Conservation (phyloP, 805 yeast genomes). For the Wickerhamomyces silvicola region DNA sequence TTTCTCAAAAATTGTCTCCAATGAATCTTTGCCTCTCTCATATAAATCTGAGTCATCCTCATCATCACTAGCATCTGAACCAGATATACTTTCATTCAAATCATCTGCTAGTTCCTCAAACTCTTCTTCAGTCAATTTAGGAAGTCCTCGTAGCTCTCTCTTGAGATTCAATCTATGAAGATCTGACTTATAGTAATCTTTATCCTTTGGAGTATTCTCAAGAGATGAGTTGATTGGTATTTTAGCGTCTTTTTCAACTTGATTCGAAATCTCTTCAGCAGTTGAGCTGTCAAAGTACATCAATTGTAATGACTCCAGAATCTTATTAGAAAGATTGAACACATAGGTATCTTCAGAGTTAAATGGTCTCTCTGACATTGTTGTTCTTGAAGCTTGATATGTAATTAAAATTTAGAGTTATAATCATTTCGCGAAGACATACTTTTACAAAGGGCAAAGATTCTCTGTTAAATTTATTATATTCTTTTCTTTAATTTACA, state of each 20-base stretch:
- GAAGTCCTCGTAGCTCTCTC: slow-evolving; percentile 39
- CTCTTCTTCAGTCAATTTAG: slow-evolving; percentile 45
- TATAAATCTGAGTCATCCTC: slow-evolving; percentile 14
- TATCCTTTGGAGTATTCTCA: slow-evolving; percentile 14
- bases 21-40: slow-evolving; percentile 8
- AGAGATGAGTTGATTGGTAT: too few relatives aligned
- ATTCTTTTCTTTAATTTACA: too few relatives aligned
- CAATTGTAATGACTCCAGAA: slow-evolving; percentile 42
- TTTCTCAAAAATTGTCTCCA: slow-evolving; percentile 18
- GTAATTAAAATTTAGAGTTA: background rate
- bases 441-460: too few relatives aligned
- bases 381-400: background rate
- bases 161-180: slow-evolving; percentile 54
- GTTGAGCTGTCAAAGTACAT: slow-evolving; percentile 50
- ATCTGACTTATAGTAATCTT: slow-evolving; percentile 51
- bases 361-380: slow-evolving; percentile 1
- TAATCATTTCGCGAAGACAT: too few relatives aligned
- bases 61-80: slow-evolving; percentile 39
- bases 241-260: too few relatives aligned
- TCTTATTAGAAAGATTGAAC: slow-evolving; percentile 34
- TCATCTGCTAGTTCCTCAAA: slow-evolving; percentile 50
- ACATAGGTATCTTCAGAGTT: slow-evolving; percentile 37
- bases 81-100: slow-evolving; percentile 54
- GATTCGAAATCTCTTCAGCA: slow-evolving; percentile 28
- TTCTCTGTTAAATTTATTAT: too few relatives aligned